Evolutionary conservation across 2,329 filamentous ascomycete genomes (phyloP), one percentile per base, ranked within the genome.

Genomic region (Verticillium klebahnii): DNA sequence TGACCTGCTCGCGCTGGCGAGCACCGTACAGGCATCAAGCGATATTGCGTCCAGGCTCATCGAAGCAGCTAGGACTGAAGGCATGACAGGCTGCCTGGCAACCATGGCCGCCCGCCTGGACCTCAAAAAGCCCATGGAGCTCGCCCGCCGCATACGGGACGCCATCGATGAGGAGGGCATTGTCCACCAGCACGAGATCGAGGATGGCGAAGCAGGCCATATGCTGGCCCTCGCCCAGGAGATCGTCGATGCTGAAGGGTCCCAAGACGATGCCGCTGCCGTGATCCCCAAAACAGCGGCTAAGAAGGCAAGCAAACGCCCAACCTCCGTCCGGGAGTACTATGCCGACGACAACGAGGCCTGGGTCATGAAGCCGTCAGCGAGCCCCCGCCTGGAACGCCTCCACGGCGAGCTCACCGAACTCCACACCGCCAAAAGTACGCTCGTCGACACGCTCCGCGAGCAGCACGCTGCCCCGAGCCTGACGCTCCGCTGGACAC

Each of bases 111-210:
- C 73, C 23, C 85, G 89, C 7, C 85, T 95, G 54, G 81, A 85
- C 60, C 80, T 97, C 23, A 80, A 84, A 14, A 85, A 86, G 2
- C 91, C 93, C 0, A 77, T 80, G 12, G 81, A 84, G 52, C 83
- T 98, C 5, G 91, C 93, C 2, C 76, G 80, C 25, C 84, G 83
- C 25, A 97, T 99, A 62, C 78, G 84, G 58, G 80, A 84, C 2
- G 89, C 94, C 4, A 96, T 99, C 62, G 95, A 99, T 69, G 95
- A 98, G 75, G 93, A 97, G 65, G 92, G 93, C 0, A 79, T 98
- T n/a, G 82, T 88, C 17, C 87, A 91, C 67, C 89, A 91, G 69
- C 93, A 97, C 69, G 85, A 89, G 39, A 82, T 89, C 1, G 88
- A 95, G 67, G 88, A 94, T 64, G 86, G 84, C 59, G 87, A 91